These are phyloP conservation scores for Cyberlindnera samutprakarnensis DNA, from an alignment of 805 yeast species.

Conservation along the genomic window DNA sequence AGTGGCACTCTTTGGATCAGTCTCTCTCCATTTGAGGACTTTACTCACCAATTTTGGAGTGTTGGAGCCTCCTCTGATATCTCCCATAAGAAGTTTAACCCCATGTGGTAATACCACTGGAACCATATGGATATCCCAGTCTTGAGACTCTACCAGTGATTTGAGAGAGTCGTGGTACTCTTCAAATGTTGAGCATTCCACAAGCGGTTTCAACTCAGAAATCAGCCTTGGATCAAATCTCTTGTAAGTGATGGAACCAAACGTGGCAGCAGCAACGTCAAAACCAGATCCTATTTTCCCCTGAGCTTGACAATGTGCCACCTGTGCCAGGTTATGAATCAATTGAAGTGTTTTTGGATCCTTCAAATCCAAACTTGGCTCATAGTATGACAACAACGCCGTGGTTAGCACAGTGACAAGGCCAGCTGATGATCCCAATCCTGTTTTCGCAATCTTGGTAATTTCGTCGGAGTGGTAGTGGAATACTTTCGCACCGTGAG, in stretches of 20 bases:
- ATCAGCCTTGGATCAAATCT: conserved; percentile 60
- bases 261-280: conserved; percentile 93
- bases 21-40: conserved; percentile 60
- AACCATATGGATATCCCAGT: conserved; percentile 57
- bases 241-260: conserved; percentile 77
- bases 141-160: conserved; percentile 30
- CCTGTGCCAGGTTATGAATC: conserved; percentile 83
- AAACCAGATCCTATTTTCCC: conserved; percentile 95
- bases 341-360: conserved; percentile 19
- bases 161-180: conserved; percentile 26
- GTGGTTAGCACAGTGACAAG: conserved; percentile 75
- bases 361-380: conserved; percentile 25
- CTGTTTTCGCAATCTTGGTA: conserved; percentile 80
- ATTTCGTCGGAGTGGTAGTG: conserved; percentile 55
- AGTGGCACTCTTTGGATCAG: conserved; percentile 41
- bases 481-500: conserved; percentile 37
- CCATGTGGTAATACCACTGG: conserved; percentile 62
- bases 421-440: conserved; percentile 95
- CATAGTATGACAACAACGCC: conserved; percentile 48
- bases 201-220: conserved; percentile 25
- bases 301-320: conserved; percentile 91
- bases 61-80: conserved; percentile 85
- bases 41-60: conserved; percentile 84
- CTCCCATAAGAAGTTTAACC: conserved; percentile 81
- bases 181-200: conserved; percentile 16